phyloP scores from a whole-genome alignment of 345 rosid species.

The Zanthoxylum bungeanum region DNA sequence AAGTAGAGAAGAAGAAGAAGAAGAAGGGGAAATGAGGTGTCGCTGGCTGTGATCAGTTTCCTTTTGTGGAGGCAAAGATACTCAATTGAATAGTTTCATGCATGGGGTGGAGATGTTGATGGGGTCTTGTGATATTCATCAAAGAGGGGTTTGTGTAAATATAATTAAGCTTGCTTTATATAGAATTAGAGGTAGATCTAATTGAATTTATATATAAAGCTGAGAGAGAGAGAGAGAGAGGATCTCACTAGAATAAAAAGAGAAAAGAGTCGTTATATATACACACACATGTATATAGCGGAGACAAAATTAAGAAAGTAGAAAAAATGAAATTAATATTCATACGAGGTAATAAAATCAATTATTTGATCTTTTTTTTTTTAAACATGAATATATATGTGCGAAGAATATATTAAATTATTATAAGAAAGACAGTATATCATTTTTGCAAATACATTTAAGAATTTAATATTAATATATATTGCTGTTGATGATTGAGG shows the following conservation, averaged over 20 bases:
- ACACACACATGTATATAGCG: not conserved
- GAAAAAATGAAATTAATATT: too few relatives aligned
- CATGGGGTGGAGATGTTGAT: slow-evolving; percentile 30
- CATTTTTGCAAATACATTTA: too few relatives aligned
- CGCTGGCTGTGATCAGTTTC: slow-evolving; percentile 24
- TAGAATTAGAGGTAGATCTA: too few relatives aligned
- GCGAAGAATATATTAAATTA: too few relatives aligned
- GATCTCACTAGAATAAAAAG: not conserved
- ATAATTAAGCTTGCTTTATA: too few relatives aligned
- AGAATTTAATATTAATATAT: too few relatives aligned
- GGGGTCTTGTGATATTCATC: slow-evolving; percentile 61
- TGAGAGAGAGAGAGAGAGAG: slow-evolving; percentile 7
- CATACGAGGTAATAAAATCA: too few relatives aligned
- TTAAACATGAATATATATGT: too few relatives aligned
- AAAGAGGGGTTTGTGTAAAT: slow-evolving; percentile 23
- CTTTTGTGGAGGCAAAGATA: slow-evolving; percentile 44
- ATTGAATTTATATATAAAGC: slow-evolving; percentile 17
- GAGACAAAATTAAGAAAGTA: not conserved
- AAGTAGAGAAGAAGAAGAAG: not conserved
- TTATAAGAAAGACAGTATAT: too few relatives aligned
- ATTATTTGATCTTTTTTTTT: too few relatives aligned
- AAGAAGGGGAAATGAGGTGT: not conserved
- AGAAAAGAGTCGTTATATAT: not conserved
- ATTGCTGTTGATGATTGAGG: too few relatives aligned
- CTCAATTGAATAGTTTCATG: slow-evolving; percentile 60